A percentile compares a stretch with the other conserved stretches of the same genome.
phyloP scores from a whole-genome alignment of 192 early-diverging fungal species.

The Coemansia sp. region DNA sequence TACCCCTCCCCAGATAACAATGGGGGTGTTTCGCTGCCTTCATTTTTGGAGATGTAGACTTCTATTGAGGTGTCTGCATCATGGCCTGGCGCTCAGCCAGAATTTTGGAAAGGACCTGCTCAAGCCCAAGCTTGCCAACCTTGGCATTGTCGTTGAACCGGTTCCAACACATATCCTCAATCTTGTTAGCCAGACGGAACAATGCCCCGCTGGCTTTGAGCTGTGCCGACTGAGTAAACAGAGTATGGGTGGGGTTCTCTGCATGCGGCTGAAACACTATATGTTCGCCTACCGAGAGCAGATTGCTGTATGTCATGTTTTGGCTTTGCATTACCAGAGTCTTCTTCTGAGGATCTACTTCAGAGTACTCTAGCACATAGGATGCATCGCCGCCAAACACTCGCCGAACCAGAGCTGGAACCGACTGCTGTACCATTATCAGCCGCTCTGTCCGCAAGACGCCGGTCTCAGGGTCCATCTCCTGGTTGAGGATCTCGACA shows the following conservation, averaged over 20 bases:
- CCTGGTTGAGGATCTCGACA: constrained; percentile 83
- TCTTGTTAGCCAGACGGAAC: constrained; percentile 61
- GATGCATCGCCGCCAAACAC: constrained; percentile 68
- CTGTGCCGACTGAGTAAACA: constrained; percentile 80
- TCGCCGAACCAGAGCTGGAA: constrained; percentile 71
- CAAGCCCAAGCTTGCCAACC: constrained; percentile 79
- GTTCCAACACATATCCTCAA: constrained; percentile 83
- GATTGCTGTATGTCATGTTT: constrained; percentile 82
- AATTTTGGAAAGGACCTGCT: constrained; percentile 64
- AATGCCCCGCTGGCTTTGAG: constrained; percentile 76
- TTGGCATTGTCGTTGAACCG: constrained; percentile 89
- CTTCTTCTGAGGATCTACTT: constrained; percentile 75
- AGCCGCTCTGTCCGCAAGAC: constrained; percentile 89
- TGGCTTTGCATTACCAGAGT: constrained; percentile 73
- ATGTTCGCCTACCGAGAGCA: constrained; percentile 84
- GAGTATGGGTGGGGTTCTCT: constrained; percentile 54
- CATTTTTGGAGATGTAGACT: too few relatives aligned
- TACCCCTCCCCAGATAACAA: too few relatives aligned
- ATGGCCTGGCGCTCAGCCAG: constrained; percentile 47
- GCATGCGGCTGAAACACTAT: constrained; percentile 73
- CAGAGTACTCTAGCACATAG: constrained; percentile 88
- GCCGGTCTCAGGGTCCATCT: constrained; percentile 78
- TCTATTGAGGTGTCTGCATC: constrained; percentile 6
- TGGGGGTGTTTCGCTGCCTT: too few relatives aligned
- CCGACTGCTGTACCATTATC: constrained; percentile 80